A percentile compares a stretch with the other conserved stretches of the same genome.
These are phyloP conservation scores for Penicillium coprophilum DNA, from an alignment of 495 filamentous ascomycete species.

Conservation along the genomic window DNA sequence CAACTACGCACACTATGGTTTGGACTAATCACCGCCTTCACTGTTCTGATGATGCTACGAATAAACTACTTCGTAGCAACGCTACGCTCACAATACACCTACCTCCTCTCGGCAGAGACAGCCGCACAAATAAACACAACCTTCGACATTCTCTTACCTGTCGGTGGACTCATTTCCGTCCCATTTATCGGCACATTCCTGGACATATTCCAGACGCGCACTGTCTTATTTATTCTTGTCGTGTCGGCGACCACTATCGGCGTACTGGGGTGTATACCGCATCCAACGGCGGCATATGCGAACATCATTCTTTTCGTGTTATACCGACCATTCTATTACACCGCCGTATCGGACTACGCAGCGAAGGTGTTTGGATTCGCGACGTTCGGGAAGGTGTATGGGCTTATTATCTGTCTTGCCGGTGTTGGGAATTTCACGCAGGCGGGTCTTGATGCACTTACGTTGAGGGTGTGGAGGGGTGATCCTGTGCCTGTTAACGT, in stretches of 20 bases:
- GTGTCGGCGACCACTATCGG: slow-evolving; percentile 73
- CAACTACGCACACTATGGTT: slow-evolving; percentile 90
- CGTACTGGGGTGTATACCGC: slow-evolving; percentile 69
- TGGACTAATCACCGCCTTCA: slow-evolving; percentile 80
- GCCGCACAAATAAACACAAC: slow-evolving; percentile 74
- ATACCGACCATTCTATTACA: slow-evolving; percentile 56
- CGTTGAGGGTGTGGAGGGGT: slow-evolving; percentile 66
- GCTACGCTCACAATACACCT: slow-evolving; percentile 79
- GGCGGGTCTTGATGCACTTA: slow-evolving; percentile 75
- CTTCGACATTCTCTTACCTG: slow-evolving; percentile 86
- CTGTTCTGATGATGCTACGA: slow-evolving; percentile 85
- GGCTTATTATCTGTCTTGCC: slow-evolving; percentile 85
- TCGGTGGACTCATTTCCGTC: slow-evolving; percentile 80
- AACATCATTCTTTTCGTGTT: slow-evolving; percentile 76
- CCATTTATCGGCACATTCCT: slow-evolving; percentile 86
- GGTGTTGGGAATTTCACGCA: slow-evolving; percentile 88
- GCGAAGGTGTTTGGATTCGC: slow-evolving; percentile 96
- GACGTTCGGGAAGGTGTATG: slow-evolving; percentile 94
- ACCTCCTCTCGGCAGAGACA: slow-evolving; percentile 60
- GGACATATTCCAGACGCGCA: slow-evolving; percentile 71
- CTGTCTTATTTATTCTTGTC: slow-evolving; percentile 74
- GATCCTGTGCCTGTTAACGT: slow-evolving; percentile 81
- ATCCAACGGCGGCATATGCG: slow-evolving; percentile 68
- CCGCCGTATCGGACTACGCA: slow-evolving; percentile 69
- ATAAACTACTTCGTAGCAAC: slow-evolving; percentile 99